Conservation (phyloP, 2,329 filamentous ascomycete species). For the Trichophyton rubrum region DNA sequence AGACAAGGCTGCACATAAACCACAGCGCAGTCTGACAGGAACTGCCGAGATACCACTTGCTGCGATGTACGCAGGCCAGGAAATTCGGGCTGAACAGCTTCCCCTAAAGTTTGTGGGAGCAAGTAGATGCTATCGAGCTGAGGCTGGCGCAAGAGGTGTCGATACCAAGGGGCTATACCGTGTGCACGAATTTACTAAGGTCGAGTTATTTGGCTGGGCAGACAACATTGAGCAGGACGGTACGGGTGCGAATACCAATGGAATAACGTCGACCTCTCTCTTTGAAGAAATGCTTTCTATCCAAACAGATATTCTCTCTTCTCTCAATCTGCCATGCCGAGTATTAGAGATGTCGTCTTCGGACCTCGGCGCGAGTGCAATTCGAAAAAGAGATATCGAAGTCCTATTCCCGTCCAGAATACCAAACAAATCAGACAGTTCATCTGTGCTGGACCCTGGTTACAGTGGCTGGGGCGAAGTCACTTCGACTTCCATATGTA, state of each 20-base stretch:
- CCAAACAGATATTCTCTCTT: conserved; percentile 68
- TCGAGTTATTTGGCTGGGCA: conserved; percentile 94
- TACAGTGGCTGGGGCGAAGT: conserved; percentile 74
- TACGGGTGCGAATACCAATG: conserved; percentile 11
- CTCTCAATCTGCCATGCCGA: conserved; percentile 70
- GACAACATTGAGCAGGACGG: conserved; percentile 17
- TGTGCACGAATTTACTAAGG: conserved; percentile 97
- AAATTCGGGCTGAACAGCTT: conserved; percentile 51
- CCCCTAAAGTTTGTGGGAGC: conserved; percentile 71
- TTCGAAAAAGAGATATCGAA: conserved; percentile 84
- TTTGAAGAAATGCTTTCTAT: conserved; percentile 80
- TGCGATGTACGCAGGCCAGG: conserved; percentile 68
- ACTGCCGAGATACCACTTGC: conserved; percentile 94
- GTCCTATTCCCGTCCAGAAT: conserved; percentile 69
- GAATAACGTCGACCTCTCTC: conserved; percentile 29
- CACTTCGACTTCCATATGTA: conserved; percentile 79
- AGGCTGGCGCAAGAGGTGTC: conserved; percentile 78
- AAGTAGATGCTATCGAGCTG: conserved; percentile 88
- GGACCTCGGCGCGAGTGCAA: conserved; percentile 81
- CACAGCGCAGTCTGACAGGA: conserved; percentile 64
- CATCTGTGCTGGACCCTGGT: neutral
- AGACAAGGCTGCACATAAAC: conserved; percentile 50
- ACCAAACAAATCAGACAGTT: neutral
- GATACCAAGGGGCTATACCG: conserved; percentile 92
- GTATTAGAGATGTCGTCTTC: conserved; percentile 82